These are phyloP conservation scores for Pigoraptor vietnamica DNA, from an alignment of 78 protist genomes.

Conservation along the genomic window DNA sequence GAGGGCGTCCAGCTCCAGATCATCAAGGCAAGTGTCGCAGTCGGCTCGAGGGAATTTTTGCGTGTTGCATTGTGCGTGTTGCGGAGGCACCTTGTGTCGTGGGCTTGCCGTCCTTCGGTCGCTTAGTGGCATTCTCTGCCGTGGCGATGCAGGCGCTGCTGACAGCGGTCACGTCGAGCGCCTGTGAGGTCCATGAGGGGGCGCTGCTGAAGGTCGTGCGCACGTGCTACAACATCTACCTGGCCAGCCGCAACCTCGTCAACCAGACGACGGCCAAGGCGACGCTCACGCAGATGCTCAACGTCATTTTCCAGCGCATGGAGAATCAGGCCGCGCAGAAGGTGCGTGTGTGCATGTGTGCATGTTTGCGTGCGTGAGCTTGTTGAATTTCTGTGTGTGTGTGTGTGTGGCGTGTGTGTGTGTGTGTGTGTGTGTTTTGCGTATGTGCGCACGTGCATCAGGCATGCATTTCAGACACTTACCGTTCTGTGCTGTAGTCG, in stretches of 20 bases:
- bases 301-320: constrained; percentile 39
- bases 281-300: constrained; percentile 56
- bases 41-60: neutral
- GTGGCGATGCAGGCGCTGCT: constrained; percentile 23
- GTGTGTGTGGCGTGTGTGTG: neutral
- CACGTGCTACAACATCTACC: constrained; percentile 54
- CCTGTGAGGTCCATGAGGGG: constrained; percentile 42
- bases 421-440: too few relatives aligned
- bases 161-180: constrained; percentile 45
- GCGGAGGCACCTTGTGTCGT: neutral
- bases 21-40: constrained; percentile 23
- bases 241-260: neutral
- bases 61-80: neutral
- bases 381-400: neutral
- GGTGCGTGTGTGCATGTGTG: neutral
- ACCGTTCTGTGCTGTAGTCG: too few relatives aligned
- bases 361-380: neutral
- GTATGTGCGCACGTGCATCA: too few relatives aligned
- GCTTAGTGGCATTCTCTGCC: too few relatives aligned
- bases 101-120: neutral
- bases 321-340: constrained; percentile 1
- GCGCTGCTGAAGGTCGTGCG: constrained; percentile 49
- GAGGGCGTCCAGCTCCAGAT: constrained; percentile 49
- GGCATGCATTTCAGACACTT: too few relatives aligned
- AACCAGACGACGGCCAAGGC: constrained; percentile 53